Conservation (phyloP, 352 stramenopile species). For the Pythium utonaiense region DNA sequence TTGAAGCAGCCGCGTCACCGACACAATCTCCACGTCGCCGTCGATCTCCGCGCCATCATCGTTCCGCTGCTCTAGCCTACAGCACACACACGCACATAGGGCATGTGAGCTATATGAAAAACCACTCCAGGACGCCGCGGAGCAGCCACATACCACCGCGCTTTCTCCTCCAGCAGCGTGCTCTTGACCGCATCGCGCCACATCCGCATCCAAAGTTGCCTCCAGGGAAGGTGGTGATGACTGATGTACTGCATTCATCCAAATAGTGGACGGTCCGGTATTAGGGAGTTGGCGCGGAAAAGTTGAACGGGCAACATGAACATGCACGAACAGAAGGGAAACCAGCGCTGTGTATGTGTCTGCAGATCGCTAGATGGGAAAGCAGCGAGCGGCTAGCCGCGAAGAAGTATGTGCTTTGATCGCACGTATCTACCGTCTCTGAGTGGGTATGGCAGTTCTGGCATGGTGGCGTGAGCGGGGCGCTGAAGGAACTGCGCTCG, state of each 20-base stretch:
- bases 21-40: conserved; percentile 14
- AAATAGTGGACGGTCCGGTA: not conserved
- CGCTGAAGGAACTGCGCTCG: no score
- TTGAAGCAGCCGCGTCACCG: conserved; percentile 17
- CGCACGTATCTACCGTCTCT: no score
- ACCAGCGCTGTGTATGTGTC: no score
- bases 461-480: no score
- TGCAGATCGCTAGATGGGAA: no score
- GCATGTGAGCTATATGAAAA: not conserved
- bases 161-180: conserved; percentile 3
- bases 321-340: no score
- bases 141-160: conserved; percentile 14
- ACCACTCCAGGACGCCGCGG: not conserved
- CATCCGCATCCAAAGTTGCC: conserved; percentile 5
- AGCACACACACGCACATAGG: not conserved
- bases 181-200: conserved; percentile 21
- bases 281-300: not conserved
- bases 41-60: not conserved
- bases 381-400: no score
- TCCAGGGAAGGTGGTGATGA: not conserved
- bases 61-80: conserved; percentile 4
- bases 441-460: no score
- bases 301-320: not conserved
- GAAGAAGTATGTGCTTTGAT: no score
- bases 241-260: not conserved